phyloP scores from a whole-genome alignment of 2,329 filamentous ascomycete species.

The Tolypocladium pustulatum region DNA sequence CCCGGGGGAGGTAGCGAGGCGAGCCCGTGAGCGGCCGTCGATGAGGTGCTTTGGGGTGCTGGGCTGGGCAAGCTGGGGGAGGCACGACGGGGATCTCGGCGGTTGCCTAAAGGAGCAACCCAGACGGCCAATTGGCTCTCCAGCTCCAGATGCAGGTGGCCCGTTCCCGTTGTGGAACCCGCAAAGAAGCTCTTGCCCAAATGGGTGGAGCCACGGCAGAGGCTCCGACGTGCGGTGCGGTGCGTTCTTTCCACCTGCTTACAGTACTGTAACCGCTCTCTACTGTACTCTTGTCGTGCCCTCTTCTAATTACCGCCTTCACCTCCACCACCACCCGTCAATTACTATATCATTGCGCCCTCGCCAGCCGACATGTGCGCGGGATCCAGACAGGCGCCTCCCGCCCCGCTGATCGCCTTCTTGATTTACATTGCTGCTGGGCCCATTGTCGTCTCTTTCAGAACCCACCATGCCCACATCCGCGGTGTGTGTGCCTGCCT shows the following conservation, averaged over 20 bases:
- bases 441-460: not conserved
- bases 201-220: not conserved
- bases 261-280: not conserved
- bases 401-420: not conserved
- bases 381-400: not conserved
- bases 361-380: not conserved
- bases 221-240: not conserved
- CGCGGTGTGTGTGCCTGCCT: not conserved
- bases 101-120: not conserved
- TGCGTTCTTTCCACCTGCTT: no score
- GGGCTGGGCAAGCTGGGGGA: no score
- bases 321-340: not conserved
- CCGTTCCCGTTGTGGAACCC: not conserved
- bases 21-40: not conserved
- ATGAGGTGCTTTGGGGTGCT: not conserved
- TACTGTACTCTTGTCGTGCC: not conserved
- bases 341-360: no score
- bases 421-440: not conserved
- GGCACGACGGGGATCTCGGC: not conserved
- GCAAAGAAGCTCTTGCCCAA: not conserved
- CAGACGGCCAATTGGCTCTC: not conserved
- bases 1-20: not conserved
- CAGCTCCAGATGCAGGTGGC: not conserved
- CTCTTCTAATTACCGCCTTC: no score
- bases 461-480: not conserved